Base-by-base conservation (phyloP, 371 early-diverging fungal species). In the Rhizopus arrhizus region DNA sequence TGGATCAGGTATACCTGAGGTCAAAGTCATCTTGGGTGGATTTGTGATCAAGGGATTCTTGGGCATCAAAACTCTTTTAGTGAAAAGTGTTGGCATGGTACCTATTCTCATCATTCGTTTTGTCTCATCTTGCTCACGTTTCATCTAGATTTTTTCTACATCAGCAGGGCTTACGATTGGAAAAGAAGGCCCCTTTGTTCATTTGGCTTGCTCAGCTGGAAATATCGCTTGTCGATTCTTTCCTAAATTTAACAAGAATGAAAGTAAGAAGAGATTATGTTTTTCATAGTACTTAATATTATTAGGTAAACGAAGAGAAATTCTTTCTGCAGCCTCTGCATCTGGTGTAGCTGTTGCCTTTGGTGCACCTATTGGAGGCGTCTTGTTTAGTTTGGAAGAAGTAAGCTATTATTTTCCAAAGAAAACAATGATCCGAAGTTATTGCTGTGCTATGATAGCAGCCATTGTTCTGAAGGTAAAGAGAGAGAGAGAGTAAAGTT, bases 131-230 rank as follows among this genome's bases (percentile, higher is more conserved):
- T 58, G 59, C 61, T 10, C 22, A 32, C 3, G 5, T 32, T 36
- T 22, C 32, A 7, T 38, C 31, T 53, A 82, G 81, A 82, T 88
- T 7, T 78, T 93, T 62, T 83, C 89, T 1, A 93, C 92, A 7
- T 86, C 91, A 0, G 89, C 94, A 5, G 95, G 95, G 1, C 66
- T 98, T 47, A 88, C 82, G 45, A 74, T 92, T 7, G 98, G 98
- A 35, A 94, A 95, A 70, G 95, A 98, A 81, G 98, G 97, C 0
- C 97, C 98, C 0, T 89, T 96, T 41, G 95, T 98, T 36, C 97
- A 96, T 70, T 86, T 98, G 62, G 89, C 93, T 3, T 93, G 94
- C 64, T 93, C 93, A 56, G 78, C 93, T 8, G 96, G 95, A 32
- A 95, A 94, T 72, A 84, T 95, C 4, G 78, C 90, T 9, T 85